Percentiles rank a stretch among this genome's conserved stretches.
Evolutionary conservation across 2,329 filamentous ascomycete species (phyloP).

Genomic region (Malbranchea cinnamomea): DNA sequence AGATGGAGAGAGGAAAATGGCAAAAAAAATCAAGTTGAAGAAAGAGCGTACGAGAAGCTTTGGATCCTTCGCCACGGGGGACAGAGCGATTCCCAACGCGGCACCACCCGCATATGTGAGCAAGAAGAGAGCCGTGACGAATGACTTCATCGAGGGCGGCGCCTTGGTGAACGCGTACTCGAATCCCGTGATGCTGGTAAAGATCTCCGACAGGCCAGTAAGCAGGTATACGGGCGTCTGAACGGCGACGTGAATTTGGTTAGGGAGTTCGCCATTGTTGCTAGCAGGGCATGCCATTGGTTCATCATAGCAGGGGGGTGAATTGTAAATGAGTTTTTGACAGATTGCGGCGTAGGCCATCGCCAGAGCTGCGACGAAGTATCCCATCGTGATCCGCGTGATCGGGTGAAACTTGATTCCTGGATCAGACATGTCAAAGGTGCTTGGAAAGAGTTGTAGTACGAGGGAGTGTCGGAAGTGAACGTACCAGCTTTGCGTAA

Average conservation of each 20-base stretch:
- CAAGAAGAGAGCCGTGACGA: conserved; percentile 41
- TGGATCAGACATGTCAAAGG: background rate
- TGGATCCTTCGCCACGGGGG: conserved; percentile 47
- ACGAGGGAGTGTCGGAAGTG: background rate
- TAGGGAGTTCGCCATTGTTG: conserved; percentile 21
- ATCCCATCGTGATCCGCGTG: conserved; percentile 59
- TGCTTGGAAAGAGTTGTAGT: background rate
- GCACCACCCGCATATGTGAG: conserved; percentile 44
- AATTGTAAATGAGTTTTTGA: conserved; percentile 40
- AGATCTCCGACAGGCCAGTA: conserved; percentile 38
- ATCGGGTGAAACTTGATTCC: conserved; percentile 57
- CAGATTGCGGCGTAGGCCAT: conserved; percentile 46
- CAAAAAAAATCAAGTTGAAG: conserved; percentile 4
- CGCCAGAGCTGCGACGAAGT: conserved; percentile 47
- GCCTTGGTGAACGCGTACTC: conserved; percentile 67
- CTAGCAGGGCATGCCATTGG: conserved; percentile 20
- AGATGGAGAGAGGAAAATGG: background rate
- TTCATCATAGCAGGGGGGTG: conserved; percentile 36
- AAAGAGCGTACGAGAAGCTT: conserved; percentile 40
- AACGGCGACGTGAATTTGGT: conserved; percentile 29
- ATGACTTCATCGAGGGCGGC: conserved; percentile 51
- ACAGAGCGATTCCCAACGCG: conserved; percentile 46
- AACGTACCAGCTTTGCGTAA: conserved; percentile 38
- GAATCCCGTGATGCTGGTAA: conserved; percentile 51
- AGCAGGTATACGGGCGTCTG: conserved; percentile 31